Conservation (phyloP, 2,329 filamentous ascomycete species). For the Phialophora expanda region DNA sequence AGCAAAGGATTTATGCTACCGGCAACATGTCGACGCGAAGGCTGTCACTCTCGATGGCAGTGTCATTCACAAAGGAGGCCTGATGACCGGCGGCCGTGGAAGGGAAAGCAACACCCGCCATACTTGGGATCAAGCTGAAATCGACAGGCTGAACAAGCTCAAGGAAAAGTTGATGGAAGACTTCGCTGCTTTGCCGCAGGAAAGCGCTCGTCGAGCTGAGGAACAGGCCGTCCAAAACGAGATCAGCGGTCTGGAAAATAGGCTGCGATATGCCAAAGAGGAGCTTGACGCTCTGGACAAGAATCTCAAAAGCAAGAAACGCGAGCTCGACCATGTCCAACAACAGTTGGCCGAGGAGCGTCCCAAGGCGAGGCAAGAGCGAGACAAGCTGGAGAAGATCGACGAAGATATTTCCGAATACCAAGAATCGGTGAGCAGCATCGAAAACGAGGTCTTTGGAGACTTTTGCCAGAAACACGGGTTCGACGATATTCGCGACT, state of each 20-base stretch:
- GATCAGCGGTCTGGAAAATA: constrained; percentile 77
- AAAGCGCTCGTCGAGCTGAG: constrained; percentile 73
- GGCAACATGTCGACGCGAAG: constrained; percentile 83
- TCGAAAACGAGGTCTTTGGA: constrained; percentile 87
- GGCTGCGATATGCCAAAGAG: constrained; percentile 70
- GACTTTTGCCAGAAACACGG: constrained; percentile 85
- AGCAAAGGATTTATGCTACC: constrained; percentile 88
- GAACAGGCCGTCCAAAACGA: constrained; percentile 84
- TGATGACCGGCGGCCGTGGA: constrained; percentile 94
- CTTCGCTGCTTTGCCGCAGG: constrained; percentile 77
- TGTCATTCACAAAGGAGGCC: constrained; percentile 92
- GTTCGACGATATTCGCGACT: constrained; percentile 87
- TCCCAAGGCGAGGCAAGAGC: constrained; percentile 77
- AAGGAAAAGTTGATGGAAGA: constrained; percentile 78
- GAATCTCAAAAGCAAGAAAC: constrained; percentile 83
- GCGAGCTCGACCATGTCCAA: constrained; percentile 75
- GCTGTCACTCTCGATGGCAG: constrained; percentile 94
- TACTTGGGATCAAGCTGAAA: constrained; percentile 81
- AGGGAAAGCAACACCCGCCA: constrained; percentile 76
- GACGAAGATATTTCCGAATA: constrained; percentile 61
- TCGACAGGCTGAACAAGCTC: constrained; percentile 80
- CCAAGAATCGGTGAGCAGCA: constrained; percentile 71
- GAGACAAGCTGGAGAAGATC: constrained; percentile 68
- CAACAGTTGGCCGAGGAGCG: constrained; percentile 75
- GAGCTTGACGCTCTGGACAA: constrained; percentile 79